Percentiles rank a stretch among this genome's conserved stretches.
phyloP scores from a whole-genome alignment of 257 asterid genomes.

The Fraxinus americana region DNA sequence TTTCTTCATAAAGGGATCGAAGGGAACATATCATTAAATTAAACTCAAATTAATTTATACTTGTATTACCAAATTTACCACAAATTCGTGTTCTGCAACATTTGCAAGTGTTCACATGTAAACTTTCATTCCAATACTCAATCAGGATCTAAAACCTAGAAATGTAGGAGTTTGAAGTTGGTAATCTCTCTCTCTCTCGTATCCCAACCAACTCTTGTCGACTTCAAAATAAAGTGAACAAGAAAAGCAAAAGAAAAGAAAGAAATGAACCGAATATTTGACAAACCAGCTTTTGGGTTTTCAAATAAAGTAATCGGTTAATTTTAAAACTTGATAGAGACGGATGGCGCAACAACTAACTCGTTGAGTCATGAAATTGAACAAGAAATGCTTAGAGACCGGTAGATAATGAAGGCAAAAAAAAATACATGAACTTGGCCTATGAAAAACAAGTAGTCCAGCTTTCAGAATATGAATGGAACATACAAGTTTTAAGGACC shows the following conservation, averaged over 20 bases:
- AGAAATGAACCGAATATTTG: neutral
- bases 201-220: neutral
- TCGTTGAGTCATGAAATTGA: too few relatives aligned
- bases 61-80: neutral
- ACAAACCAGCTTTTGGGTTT: too few relatives aligned
- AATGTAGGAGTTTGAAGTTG: neutral
- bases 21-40: neutral
- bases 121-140: neutral
- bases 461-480: too few relatives aligned
- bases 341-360: too few relatives aligned
- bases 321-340: too few relatives aligned
- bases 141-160: neutral
- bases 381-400: too few relatives aligned
- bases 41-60: neutral
- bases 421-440: too few relatives aligned
- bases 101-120: neutral
- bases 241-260: conserved; percentile 17
- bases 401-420: too few relatives aligned
- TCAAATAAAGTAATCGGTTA: too few relatives aligned
- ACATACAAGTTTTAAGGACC: too few relatives aligned
- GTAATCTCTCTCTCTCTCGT: neutral
- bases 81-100: neutral
- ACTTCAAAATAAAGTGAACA: conserved; percentile 1
- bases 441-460: too few relatives aligned
- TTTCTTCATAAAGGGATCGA: neutral